A percentile compares a stretch with the other conserved stretches of the same genome.
phyloP scores from a whole-genome alignment of 352 stramenopile species.

The Globisporangium cylindrosporum region DNA sequence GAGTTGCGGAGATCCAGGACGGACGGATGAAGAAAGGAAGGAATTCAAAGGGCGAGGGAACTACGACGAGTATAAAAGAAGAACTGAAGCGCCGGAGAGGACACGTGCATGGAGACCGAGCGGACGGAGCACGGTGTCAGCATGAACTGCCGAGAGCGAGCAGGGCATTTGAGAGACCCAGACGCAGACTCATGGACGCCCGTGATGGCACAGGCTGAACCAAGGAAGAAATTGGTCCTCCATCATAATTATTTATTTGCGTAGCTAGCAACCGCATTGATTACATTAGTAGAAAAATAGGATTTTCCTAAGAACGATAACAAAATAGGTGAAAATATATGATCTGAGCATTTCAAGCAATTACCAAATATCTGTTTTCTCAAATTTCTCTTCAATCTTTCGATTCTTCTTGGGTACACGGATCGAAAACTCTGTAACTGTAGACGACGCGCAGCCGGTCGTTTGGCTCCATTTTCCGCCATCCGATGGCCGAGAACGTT shows the following conservation, averaged over 20 bases:
- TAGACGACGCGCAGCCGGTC: background rate
- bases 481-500: background rate
- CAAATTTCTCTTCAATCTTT: background rate
- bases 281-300: background rate
- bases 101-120: background rate
- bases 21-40: background rate
- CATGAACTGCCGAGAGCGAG: background rate
- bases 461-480: background rate
- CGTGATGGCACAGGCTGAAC: background rate
- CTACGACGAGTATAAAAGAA: slow-evolving; percentile 1
- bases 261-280: background rate
- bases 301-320: background rate
- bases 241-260: slow-evolving; percentile 2
- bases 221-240: background rate
- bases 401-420: background rate
- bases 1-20: background rate
- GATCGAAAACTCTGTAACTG: background rate
- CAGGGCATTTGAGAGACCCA: background rate
- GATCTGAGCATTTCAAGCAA: too few species aligned
- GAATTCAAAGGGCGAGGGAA: background rate
- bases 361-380: background rate
- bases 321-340: background rate
- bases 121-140: background rate
- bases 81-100: background rate
- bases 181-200: background rate